Evolutionary conservation across 176 grass and related monocot genomes (phyloP), one percentile per base, ranked within the genome.

Genomic region (Calamus simplicifolius): DNA sequence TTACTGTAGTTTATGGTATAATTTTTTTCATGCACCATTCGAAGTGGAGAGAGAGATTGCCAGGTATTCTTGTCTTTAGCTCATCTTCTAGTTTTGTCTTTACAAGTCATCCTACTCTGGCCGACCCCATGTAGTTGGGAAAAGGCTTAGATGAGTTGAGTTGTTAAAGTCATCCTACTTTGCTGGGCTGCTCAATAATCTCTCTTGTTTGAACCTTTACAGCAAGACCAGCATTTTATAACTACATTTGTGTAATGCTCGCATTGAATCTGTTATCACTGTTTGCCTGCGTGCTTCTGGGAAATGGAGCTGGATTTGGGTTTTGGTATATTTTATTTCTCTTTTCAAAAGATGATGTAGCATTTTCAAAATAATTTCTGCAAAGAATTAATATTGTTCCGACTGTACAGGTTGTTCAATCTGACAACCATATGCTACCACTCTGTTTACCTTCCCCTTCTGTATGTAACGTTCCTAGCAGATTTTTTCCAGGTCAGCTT

Each of bases 21-120:
- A 85, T 98, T 74, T 55, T 98, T 27, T 98, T 98, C 67, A 83
- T 98, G 88, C 74, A 93, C 70, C 94, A 98, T 35, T 98, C 94
- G 5, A 93, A 81, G 43, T 98, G 94, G 94, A 98, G 77, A 81
- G 94, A 93, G 69, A 79, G 88, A 57, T 64, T 98, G 58, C 88
- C 88, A 78, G 94, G 94, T 93, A 43, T 75, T 55, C 5, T 0
- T 27, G 25, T 10, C 18, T 29, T 27, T 51, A 6, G 4, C 54
- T 15, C 17, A 18, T 43, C 35, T 52, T 3, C 76, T 59, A 19
- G 18, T 4, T 55, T 10, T 43, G 35, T 43, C 35, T 43, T 43
- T 43, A 7, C 12, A 43, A 43, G 35, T 10, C 35, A 43, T 43
- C 8, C 31, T 43, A 23, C 35, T 43, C 35, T 13, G n/a, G n/a